These are phyloP conservation scores for Uncinocarpus reesii DNA, from an alignment of 2,329 filamentous ascomycete species.

Conservation along the genomic window DNA sequence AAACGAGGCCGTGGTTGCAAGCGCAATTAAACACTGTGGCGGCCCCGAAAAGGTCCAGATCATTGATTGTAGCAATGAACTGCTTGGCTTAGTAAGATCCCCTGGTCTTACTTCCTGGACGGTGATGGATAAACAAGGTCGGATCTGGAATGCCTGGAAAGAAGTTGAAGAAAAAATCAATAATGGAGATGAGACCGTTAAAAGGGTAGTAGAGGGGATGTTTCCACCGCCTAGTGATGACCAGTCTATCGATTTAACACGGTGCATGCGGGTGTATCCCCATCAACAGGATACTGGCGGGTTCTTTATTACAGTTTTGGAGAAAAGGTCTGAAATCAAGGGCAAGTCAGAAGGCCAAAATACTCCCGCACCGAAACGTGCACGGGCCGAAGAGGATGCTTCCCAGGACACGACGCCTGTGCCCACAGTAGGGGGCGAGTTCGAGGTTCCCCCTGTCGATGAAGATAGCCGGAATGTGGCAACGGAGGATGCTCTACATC, in stretches of 20 bases:
- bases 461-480: no score
- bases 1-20: constrained; percentile 84
- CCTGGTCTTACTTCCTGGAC: constrained; percentile 74
- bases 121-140: constrained; percentile 76
- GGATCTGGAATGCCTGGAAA: constrained; percentile 70
- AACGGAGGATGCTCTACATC: constrained; percentile 20
- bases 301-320: constrained; percentile 92
- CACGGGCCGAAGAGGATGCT: constrained; percentile 11
- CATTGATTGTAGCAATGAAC: constrained; percentile 66
- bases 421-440: no score
- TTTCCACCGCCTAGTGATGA: constrained; percentile 57
- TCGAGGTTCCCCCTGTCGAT: no score
- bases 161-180: constrained; percentile 61
- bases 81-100: constrained; percentile 65
- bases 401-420: neutral
- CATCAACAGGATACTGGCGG: constrained; percentile 93
- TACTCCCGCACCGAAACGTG: constrained; percentile 24
- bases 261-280: constrained; percentile 88
- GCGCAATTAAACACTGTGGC: constrained; percentile 82
- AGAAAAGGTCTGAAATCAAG: constrained; percentile 81
- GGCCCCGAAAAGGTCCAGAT: constrained; percentile 72
- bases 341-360: constrained; percentile 56
- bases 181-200: constrained; percentile 49
- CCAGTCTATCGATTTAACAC: constrained; percentile 63
- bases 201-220: constrained; percentile 67